Evolutionary conservation across 192 early-diverging fungal species (phyloP).

Genomic region (Gryganskiella cystojenkinii): DNA sequence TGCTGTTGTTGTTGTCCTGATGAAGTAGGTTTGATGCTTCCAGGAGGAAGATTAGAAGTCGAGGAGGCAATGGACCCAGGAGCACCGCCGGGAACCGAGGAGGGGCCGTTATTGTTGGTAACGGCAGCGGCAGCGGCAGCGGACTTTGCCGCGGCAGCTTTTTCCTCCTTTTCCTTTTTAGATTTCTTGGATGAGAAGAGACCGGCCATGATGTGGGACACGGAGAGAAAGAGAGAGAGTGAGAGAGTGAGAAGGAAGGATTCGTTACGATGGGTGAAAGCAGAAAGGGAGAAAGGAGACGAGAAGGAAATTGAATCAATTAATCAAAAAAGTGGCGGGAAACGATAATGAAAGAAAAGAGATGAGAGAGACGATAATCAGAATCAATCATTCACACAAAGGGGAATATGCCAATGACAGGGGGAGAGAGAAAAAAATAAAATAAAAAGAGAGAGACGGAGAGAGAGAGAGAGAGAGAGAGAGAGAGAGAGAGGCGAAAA

Average conservation of each 20-base stretch:
- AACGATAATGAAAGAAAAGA: no score
- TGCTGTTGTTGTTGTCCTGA: background rate
- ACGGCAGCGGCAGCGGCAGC: constrained; percentile 12
- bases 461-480: background rate
- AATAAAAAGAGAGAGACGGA: background rate
- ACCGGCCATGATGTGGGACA: constrained; percentile 21
- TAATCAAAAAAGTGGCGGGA: no score
- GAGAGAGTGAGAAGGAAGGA: background rate
- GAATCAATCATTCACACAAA: no score
- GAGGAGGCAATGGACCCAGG: constrained; percentile 7
- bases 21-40: constrained; percentile 4
- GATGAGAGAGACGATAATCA: no score
- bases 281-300: background rate
- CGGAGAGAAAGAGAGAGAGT: background rate
- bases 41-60: background rate
- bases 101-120: background rate
- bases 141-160: constrained; percentile 28
- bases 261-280: background rate
- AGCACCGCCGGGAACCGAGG: background rate
- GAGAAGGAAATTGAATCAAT: no score
- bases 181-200: constrained; percentile 50
- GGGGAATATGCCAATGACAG: no score
- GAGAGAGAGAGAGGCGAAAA: no score
- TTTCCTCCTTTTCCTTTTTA: constrained; percentile 51
- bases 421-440: no score